These are phyloP conservation scores for Austropuccinia psidii DNA, from an alignment of 1,284 basidiomycete genomes.

Conservation along the genomic window DNA sequence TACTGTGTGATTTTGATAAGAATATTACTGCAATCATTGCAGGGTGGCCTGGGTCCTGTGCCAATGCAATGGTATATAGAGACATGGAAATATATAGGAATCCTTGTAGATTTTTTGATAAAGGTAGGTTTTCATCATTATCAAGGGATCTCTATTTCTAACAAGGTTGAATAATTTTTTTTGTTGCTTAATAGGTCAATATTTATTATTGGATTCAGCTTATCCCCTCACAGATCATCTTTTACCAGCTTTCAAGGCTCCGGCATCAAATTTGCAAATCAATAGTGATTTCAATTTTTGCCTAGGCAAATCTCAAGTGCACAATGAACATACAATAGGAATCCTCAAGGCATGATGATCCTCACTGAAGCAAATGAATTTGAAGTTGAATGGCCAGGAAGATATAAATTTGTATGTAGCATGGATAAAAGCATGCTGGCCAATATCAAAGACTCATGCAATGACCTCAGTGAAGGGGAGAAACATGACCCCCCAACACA, in stretches of 20 bases:
- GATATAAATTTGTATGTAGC: no score
- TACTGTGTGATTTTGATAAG: background rate
- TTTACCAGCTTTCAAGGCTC: background rate
- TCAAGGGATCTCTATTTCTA: no score
- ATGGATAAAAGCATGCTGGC: no score
- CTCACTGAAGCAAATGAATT: background rate
- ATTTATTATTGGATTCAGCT: background rate
- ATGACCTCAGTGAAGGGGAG: no score
- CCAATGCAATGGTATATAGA: background rate
- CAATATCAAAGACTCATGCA: no score
- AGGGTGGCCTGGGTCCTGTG: background rate
- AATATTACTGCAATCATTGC: background rate
- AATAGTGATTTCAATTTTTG: conserved; percentile 14
- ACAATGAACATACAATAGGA: background rate
- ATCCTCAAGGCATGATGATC: background rate
- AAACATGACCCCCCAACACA: no score
- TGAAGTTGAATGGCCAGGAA: no score
- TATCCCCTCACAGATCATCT: background rate
- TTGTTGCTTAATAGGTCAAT: background rate
- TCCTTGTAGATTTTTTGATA: background rate
- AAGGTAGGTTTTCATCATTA: background rate
- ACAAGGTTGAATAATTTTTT: no score
- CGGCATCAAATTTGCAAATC: background rate
- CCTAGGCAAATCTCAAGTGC: background rate
- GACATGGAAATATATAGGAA: background rate